phyloP scores from a whole-genome alignment of 2,329 filamentous ascomycete species.

The Elsinoe ampelina region DNA sequence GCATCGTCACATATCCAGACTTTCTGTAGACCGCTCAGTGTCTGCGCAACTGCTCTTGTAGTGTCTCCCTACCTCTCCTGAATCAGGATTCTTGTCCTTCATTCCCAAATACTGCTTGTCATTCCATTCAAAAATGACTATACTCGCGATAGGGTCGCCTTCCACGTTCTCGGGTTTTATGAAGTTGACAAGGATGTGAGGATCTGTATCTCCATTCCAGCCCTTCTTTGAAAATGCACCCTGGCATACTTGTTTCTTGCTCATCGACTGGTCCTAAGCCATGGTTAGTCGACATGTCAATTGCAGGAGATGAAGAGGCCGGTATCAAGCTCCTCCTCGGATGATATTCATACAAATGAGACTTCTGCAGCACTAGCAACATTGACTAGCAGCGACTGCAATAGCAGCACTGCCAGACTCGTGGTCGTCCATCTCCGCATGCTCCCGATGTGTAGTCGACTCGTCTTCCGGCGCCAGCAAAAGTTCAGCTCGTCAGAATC shows the following conservation, averaged over 20 bases:
- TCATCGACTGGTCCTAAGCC: conserved; percentile 58
- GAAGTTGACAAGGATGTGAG: conserved; percentile 82
- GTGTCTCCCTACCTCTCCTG: conserved; percentile 40
- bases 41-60: neutral
- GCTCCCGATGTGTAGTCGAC: conserved; percentile 8
- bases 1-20: conserved; percentile 68
- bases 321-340: neutral
- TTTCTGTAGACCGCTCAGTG: conserved; percentile 35
- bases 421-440: conserved; percentile 24
- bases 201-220: conserved; percentile 82
- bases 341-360: conserved; percentile 23
- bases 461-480: neutral
- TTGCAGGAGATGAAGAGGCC: neutral
- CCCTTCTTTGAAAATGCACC: conserved; percentile 89
- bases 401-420: conserved; percentile 21
- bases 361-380: conserved; percentile 23
- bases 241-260: conserved; percentile 72
- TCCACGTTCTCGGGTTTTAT: conserved; percentile 48
- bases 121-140: conserved; percentile 90
- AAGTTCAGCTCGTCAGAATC: neutral
- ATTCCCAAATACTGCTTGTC: conserved; percentile 73
- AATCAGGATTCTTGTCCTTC: conserved; percentile 43
- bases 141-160: conserved; percentile 65
- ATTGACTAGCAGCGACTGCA: conserved; percentile 20
- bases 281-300: neutral